Percentiles rank a stretch among this genome's conserved stretches.
Conservation (phyloP, 1,284 basidiomycete species). For the Ganoderma meredithae region DNA sequence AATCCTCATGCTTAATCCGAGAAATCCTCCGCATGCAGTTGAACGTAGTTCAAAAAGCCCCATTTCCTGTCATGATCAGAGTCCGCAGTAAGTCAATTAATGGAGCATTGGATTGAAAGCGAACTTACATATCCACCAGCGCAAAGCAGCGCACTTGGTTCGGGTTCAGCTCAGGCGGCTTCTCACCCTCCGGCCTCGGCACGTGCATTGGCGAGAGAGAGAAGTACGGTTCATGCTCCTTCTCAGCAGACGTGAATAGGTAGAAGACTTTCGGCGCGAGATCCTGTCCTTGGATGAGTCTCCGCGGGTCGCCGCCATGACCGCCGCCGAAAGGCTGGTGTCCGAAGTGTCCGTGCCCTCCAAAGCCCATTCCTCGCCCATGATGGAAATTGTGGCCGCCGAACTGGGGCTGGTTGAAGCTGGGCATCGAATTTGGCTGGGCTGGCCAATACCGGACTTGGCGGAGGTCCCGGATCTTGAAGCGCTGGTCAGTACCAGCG, state of each 20-base stretch:
- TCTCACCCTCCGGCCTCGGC: conserved; percentile 21
- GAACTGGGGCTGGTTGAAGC: conserved; percentile 5
- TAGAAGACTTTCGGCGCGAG: conserved; percentile 35
- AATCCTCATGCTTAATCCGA: conserved; percentile 9
- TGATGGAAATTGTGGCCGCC: conserved; percentile 10
- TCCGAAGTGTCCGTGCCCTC: conserved; percentile 4
- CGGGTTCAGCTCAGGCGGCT: conserved; percentile 26
- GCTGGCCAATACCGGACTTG: conserved; percentile 23
- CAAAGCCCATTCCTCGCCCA: conserved; percentile 6
- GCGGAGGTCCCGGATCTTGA: conserved; percentile 33
- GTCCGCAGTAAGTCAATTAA: neutral
- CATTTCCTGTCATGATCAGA: conserved; percentile 25
- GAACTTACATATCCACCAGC: conserved; percentile 31
- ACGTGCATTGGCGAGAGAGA: conserved; percentile 35
- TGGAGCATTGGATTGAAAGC: neutral
- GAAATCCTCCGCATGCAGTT: conserved; percentile 42
- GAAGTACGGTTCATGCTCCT: conserved; percentile 33
- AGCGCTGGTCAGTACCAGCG: conserved; percentile 37
- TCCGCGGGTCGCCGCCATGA: conserved; percentile 4
- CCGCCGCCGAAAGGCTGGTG: conserved; percentile 20
- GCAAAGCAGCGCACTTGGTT: conserved; percentile 27
- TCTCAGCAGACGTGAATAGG: conserved; percentile 36
- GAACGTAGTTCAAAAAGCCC: conserved; percentile 41
- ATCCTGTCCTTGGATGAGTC: conserved; percentile 27
- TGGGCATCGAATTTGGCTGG: neutral